These are phyloP conservation scores for Suhomyces faveliae DNA, from an alignment of 805 yeast genomes.

Conservation along the genomic window DNA sequence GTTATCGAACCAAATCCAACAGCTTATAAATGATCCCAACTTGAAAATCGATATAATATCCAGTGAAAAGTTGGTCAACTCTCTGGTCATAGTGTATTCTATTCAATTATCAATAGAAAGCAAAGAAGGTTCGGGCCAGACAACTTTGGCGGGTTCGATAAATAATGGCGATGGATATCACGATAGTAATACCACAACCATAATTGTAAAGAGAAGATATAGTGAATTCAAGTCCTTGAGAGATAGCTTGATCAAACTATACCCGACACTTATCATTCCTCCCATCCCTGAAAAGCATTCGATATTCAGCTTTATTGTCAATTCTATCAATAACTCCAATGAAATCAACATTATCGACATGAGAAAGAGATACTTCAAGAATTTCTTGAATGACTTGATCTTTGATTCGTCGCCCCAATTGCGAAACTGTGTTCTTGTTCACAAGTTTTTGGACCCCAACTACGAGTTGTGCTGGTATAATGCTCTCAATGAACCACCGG, in stretches of 20 bases:
- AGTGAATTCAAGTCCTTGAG: constrained; percentile 45
- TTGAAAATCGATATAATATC: constrained; percentile 31
- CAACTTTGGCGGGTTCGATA: not conserved
- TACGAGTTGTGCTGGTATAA: constrained; percentile 51
- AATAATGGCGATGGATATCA: not conserved
- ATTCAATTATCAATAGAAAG: constrained; percentile 24
- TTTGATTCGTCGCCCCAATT: constrained; percentile 30
- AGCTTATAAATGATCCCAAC: constrained; percentile 25
- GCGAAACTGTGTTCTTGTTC: constrained; percentile 36
- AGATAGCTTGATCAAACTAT: constrained; percentile 36
- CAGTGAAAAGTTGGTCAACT: constrained; percentile 35
- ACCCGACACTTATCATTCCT: constrained; percentile 40
- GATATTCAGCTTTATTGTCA: constrained; percentile 40
- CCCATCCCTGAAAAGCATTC: constrained; percentile 50
- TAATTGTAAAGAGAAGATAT: constrained; percentile 41
- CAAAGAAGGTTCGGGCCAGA: constrained; percentile 5
- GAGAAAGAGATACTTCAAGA: constrained; percentile 45
- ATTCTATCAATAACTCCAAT: constrained; percentile 37
- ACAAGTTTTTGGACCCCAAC: constrained; percentile 51
- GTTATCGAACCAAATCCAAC: constrained; percentile 30
- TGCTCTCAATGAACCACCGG: constrained; percentile 48
- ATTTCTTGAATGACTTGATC: constrained; percentile 42
- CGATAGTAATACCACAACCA: constrained; percentile 10
- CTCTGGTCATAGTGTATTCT: constrained; percentile 39
- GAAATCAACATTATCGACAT: constrained; percentile 44